Evolutionary conservation across 768 basidiomycete genomes (phyloP), one percentile per base, ranked within the genome.

Genomic region (Tubosaeta sp.): DNA sequence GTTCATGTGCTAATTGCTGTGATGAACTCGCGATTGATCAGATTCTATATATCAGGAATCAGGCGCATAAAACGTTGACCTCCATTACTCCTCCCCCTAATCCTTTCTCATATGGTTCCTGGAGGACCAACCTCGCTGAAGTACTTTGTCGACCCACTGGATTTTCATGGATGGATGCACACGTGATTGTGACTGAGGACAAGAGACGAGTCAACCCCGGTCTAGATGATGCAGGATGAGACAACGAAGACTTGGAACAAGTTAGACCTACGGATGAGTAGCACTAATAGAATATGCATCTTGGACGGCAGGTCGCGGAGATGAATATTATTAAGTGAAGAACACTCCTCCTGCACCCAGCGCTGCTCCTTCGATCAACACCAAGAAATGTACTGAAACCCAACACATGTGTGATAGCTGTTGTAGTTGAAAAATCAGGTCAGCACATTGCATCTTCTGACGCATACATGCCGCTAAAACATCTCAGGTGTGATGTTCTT

Each of bases 401-500:
- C 87, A 88, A 66, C 83, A 93, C 47, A 93, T 93, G 7, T 95
- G 93, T 64, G 93, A 95, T 67, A 88, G 87, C 35, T 95, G 92
- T 71, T 82, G 92, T 44, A 85, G 82, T 63, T 84, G 91, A 55
- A 95, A 95, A 78, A 94, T 95, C 66, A 80, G 92, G 76, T 80
- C 41, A 59, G 76, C 62, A 16, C 34, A 7, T 29, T 31, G 4
- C 12, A n/a, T 47, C 27, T 54, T 42, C 43, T 22, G 34, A 33
- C 34, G 48, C 46, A 56, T 59, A 57, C 38, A 63, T 41, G 38
- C 38, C 17, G 3, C 39, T 59, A 45, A 65, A 34, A 11, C 35
- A 1, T 51, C 31, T 7, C 22, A 65, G 83, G 61, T 98, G 97
- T 71, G 95, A 98, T 65, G 81, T 97, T 60, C 75, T 98, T 16